These are phyloP conservation scores for Verticillium albo-atrum DNA, from an alignment of 2,329 filamentous ascomycete genomes.

Conservation along the genomic window DNA sequence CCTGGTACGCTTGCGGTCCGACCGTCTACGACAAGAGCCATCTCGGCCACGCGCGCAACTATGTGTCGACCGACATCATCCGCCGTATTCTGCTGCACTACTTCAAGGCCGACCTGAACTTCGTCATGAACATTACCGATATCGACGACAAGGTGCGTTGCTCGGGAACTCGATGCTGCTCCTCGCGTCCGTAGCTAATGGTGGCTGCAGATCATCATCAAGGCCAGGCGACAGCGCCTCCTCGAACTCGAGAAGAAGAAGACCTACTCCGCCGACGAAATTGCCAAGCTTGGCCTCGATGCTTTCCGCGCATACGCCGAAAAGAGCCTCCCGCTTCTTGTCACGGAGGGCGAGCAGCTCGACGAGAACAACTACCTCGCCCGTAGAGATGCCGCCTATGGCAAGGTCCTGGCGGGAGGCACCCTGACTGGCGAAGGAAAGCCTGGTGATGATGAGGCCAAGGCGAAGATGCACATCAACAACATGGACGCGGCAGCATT, in stretches of 20 bases:
- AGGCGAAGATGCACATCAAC: constrained; percentile 84
- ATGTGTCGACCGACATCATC: constrained; percentile 86
- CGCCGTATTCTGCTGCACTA: constrained; percentile 78
- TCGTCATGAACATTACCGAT: constrained; percentile 93
- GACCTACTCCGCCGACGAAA: constrained; percentile 40
- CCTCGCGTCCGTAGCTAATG: neutral
- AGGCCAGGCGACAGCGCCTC: constrained; percentile 71
- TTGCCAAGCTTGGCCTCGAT: constrained; percentile 40
- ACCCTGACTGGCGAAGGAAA: constrained; percentile 53
- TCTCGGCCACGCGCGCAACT: constrained; percentile 81
- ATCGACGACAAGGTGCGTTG: constrained; percentile 64
- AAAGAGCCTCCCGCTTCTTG: constrained; percentile 49
- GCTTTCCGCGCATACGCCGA: constrained; percentile 54
- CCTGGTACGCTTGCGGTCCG: constrained; percentile 87
- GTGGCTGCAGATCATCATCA: constrained; percentile 47
- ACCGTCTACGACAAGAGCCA: constrained; percentile 82
- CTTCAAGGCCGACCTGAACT: constrained; percentile 76
- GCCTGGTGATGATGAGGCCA: constrained; percentile 75
- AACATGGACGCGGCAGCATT: constrained; percentile 49
- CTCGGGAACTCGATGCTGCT: no score
- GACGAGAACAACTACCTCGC: constrained; percentile 45
- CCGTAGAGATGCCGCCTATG: constrained; percentile 48
- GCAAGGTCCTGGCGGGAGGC: constrained; percentile 48
- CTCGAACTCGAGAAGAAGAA: constrained; percentile 78
- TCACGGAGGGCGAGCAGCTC: constrained; percentile 35